These are phyloP conservation scores for Yarrowia hollandica DNA, from an alignment of 805 yeast species.

Conservation along the genomic window DNA sequence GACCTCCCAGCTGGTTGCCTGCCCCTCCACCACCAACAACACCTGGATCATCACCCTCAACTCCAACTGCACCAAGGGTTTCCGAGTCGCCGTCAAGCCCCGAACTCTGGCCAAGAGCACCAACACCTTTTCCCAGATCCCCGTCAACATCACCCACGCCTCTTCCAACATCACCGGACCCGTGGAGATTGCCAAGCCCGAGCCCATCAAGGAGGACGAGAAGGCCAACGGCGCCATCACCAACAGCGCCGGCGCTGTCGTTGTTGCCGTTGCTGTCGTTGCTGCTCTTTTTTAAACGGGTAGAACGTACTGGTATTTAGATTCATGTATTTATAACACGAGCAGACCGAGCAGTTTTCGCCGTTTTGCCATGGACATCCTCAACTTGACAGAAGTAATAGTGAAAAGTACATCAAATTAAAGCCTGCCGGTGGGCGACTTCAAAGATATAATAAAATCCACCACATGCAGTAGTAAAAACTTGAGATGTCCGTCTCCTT, in stretches of 20 bases:
- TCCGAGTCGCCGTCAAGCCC: slow-evolving; percentile 27
- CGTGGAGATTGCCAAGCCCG: neutral
- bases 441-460: too few species aligned
- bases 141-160: slow-evolving; percentile 21
- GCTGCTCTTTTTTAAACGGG: neutral
- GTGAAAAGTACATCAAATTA: too few species aligned
- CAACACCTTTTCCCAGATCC: slow-evolving; percentile 21
- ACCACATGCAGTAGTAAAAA: too few species aligned
- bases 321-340: slow-evolving; percentile 9
- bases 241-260: slow-evolving; percentile 26
- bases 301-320: neutral
- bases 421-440: too few species aligned
- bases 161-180: slow-evolving; percentile 24
- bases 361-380: too few species aligned
- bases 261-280: slow-evolving; percentile 11
- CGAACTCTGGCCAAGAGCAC: slow-evolving; percentile 13
- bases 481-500: too few species aligned
- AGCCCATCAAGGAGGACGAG: slow-evolving; percentile 16
- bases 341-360: too few species aligned
- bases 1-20: slow-evolving; percentile 22
- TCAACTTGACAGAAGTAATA: too few species aligned
- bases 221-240: slow-evolving; percentile 14
- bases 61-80: slow-evolving; percentile 14
- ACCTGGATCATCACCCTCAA: slow-evolving; percentile 15
- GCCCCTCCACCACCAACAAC: slow-evolving; percentile 24